Conservation (phyloP, 257 asterid species). For the Jaltomata sinuosa region DNA sequence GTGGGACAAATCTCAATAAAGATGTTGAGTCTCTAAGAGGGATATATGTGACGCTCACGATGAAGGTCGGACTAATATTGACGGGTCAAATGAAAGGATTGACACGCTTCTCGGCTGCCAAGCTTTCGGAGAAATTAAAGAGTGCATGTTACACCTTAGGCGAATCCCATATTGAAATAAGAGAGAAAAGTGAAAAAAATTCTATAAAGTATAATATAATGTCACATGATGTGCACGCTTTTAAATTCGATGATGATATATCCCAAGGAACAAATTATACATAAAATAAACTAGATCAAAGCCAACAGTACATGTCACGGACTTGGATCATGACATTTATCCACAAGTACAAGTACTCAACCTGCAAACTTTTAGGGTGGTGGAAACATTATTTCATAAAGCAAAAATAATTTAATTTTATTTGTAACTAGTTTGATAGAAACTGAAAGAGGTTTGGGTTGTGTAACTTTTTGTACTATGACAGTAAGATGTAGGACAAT, state of each 20-base stretch:
- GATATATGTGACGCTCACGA: not conserved
- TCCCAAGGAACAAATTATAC: not conserved
- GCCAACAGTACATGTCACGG: not conserved
- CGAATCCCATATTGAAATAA: not conserved
- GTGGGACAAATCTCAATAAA: not conserved
- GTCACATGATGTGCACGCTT: not conserved
- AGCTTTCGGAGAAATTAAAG: not conserved
- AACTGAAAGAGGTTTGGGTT: not conserved
- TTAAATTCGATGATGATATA: not conserved
- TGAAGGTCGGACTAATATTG: not conserved
- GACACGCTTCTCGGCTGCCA: not conserved
- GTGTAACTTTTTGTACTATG: not conserved
- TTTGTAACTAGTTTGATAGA: not conserved
- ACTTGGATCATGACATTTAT: not conserved
- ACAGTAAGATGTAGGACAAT: not conserved
- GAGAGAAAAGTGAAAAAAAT: not conserved
- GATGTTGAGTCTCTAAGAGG: too few relatives aligned
- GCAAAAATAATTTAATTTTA: not conserved
- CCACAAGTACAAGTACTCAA: not conserved
- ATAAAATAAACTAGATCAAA: not conserved
- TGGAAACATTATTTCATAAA: not conserved
- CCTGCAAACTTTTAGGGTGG: not conserved
- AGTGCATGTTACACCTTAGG: too few relatives aligned
- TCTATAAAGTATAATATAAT: not conserved
- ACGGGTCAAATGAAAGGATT: not conserved